A percentile compares a stretch with the other conserved stretches of the same genome.
These are phyloP conservation scores for Yamadazyma blattariae DNA, from an alignment of 1,139 yeast genomes.

Conservation along the genomic window DNA sequence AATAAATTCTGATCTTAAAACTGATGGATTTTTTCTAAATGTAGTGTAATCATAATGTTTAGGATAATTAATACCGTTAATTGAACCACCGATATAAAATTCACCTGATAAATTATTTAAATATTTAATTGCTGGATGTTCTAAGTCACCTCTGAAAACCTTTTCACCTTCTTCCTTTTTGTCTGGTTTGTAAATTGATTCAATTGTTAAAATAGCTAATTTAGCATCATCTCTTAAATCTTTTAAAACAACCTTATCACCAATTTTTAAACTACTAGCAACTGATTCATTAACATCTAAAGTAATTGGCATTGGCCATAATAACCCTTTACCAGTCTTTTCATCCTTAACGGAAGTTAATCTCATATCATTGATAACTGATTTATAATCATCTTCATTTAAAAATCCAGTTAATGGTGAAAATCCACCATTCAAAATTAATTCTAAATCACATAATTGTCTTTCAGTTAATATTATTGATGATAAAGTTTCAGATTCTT, in stretches of 20 bases:
- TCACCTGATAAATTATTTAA: constrained; percentile 76
- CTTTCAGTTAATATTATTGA: constrained; percentile 70
- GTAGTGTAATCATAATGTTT: constrained; percentile 89
- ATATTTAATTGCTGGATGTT: constrained; percentile 88
- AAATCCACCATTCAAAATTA: constrained; percentile 90
- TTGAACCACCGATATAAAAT: constrained; percentile 80
- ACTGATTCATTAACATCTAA: constrained; percentile 65
- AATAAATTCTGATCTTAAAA: constrained; percentile 78
- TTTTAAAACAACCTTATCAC: constrained; percentile 67
- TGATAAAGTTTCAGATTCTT: constrained; percentile 50
- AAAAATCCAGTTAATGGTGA: constrained; percentile 89
- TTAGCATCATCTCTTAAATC: constrained; percentile 83
- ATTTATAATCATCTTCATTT: constrained; percentile 72
- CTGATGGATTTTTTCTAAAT: constrained; percentile 85
- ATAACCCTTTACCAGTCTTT: constrained; percentile 52
- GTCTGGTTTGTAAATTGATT: constrained; percentile 79
- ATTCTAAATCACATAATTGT: constrained; percentile 90
- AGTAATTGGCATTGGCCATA: constrained; percentile 94
- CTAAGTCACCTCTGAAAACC: constrained; percentile 96
- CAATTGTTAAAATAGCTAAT: constrained; percentile 76
- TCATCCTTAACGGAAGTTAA: constrained; percentile 47
- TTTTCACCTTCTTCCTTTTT: constrained; percentile 75
- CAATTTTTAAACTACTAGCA: constrained; percentile 47
- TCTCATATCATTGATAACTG: constrained; percentile 77
- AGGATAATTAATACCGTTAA: constrained; percentile 82